Evolutionary conservation across 441 rosid species (phyloP).

Genomic region (Bocquillonia castaneifolia): DNA sequence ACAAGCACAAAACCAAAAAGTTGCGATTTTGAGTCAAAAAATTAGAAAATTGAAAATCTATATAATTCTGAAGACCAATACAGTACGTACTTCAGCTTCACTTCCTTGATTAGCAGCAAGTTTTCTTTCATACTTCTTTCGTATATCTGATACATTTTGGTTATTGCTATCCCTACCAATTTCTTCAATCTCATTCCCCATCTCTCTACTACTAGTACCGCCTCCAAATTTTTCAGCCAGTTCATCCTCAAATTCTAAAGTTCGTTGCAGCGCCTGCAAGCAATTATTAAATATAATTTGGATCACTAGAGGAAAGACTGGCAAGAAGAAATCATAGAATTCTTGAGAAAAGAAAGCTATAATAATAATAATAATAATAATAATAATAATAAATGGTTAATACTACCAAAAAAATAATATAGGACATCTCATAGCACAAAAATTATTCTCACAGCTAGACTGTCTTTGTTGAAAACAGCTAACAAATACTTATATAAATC

Average conservation of each 20-base stretch:
- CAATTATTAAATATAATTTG: constrained; percentile 25
- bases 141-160: constrained; percentile 76
- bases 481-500: neutral
- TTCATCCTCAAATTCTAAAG: constrained; percentile 95
- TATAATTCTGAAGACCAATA: constrained; percentile 3
- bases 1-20: constrained; percentile 30
- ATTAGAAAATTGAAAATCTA: neutral
- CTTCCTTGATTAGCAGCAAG: constrained; percentile 81
- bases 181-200: constrained; percentile 76
- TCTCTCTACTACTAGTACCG: constrained; percentile 57
- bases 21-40: constrained; percentile 14
- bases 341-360: neutral
- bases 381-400: neutral
- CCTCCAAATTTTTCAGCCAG: constrained; percentile 97
- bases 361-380: neutral
- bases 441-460: too few species aligned
- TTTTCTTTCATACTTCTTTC: constrained; percentile 92
- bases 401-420: neutral
- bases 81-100: constrained; percentile 47
- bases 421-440: neutral
- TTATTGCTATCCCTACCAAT: constrained; percentile 66
- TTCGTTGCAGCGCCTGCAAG: constrained; percentile 83
- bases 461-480: too few species aligned
- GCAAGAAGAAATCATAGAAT: constrained; percentile 15
- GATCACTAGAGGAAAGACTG: constrained; percentile 18